A percentile compares a stretch with the other conserved stretches of the same genome.
Evolutionary conservation across 164 flowering plant species (phyloP).

Genomic region (Aristolochia fimbriata): DNA sequence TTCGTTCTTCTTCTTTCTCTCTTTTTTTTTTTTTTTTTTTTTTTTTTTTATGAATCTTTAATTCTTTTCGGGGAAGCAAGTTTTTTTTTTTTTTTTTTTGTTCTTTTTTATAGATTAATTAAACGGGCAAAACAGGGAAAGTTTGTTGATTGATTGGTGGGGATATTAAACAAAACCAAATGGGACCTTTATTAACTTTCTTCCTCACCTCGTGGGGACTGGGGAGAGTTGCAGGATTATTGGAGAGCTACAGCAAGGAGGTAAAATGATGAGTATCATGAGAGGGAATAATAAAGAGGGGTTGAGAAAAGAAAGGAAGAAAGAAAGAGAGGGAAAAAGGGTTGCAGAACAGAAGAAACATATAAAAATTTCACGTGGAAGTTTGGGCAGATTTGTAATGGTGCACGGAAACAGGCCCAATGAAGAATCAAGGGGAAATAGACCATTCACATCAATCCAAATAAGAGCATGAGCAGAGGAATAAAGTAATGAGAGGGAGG

Average conservation of each 20-base stretch:
- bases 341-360: not conserved
- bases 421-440: not conserved
- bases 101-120: no score
- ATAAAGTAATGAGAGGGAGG: not conserved
- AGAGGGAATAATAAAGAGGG: not conserved
- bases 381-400: slow-evolving; percentile 3
- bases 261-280: not conserved
- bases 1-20: no score
- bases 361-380: not conserved
- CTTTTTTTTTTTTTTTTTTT: no score
- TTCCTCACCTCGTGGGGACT: not conserved
- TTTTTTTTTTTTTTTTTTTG: no score
- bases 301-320: not conserved
- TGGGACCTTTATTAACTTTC: not conserved
- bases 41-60: no score
- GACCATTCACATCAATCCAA: slow-evolving; percentile 8
- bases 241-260: not conserved
- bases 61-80: no score
- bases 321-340: not conserved
- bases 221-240: not conserved
- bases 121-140: no score
- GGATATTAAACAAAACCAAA: no score
- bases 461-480: not conserved
- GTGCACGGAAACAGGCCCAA: not conserved
- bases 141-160: no score